These are phyloP conservation scores for Spathaspora hagerdaliae DNA, from an alignment of 805 yeast genomes.

Conservation along the genomic window DNA sequence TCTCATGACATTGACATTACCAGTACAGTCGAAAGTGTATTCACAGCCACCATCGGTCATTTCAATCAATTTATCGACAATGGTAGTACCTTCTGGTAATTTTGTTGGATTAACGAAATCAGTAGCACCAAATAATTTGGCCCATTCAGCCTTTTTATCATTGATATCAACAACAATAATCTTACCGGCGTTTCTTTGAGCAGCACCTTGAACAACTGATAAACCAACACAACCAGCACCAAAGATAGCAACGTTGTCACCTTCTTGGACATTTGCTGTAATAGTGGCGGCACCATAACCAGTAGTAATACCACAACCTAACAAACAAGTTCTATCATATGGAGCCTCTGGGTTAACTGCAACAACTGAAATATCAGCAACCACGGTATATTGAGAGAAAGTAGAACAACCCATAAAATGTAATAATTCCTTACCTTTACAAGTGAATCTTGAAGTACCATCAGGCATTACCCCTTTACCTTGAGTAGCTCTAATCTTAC, in stretches of 20 bases:
- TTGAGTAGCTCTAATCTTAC: constrained; percentile 93
- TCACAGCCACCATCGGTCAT: constrained; percentile 97
- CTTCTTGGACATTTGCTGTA: constrained; percentile 85
- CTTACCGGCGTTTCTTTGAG: constrained; percentile 71
- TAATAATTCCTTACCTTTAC: constrained; percentile 76
- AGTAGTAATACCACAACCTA: constrained; percentile 98
- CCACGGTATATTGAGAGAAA: constrained; percentile 95
- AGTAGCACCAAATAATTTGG: constrained; percentile 88
- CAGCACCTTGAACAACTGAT: constrained; percentile 94
- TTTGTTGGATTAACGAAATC: constrained; percentile 86
- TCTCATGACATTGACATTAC: constrained; percentile 94
- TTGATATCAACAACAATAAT: constrained; percentile 87
- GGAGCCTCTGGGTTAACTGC: constrained; percentile 84
- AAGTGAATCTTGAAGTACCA: constrained; percentile 87
- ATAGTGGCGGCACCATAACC: constrained; percentile 97
- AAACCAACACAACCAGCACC: constrained; percentile 98
- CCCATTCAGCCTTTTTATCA: constrained; percentile 81
- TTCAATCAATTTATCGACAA: constrained; percentile 79
- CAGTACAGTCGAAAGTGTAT: constrained; percentile 96
- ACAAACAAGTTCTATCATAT: constrained; percentile 80
- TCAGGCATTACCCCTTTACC: constrained; percentile 99
- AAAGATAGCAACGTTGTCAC: constrained; percentile 92
- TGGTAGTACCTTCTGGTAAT: constrained; percentile 66
- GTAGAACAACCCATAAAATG: constrained; percentile 99
- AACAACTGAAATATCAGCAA: constrained; percentile 94